phyloP scores from a whole-genome alignment of 345 rosid species.

The Balakata baccata region DNA sequence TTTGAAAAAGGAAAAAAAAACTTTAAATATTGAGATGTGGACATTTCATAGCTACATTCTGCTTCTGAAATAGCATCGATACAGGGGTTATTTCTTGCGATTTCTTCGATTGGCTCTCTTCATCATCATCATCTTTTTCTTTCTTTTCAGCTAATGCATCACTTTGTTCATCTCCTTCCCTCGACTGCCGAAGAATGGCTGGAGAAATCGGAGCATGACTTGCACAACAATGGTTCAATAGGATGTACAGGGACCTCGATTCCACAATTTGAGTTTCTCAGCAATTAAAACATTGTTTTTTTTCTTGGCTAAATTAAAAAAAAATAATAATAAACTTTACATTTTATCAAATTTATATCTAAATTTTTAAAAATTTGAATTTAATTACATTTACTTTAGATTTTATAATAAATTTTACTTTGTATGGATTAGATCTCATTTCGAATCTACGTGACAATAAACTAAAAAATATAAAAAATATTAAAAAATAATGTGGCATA shows the following conservation, averaged over 20 bases:
- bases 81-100: neutral
- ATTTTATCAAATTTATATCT: too few relatives aligned
- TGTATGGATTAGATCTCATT: too few relatives aligned
- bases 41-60: neutral
- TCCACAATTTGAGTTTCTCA: neutral
- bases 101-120: conserved; percentile 1
- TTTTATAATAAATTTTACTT: too few relatives aligned
- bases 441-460: too few relatives aligned
- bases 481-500: too few relatives aligned
- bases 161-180: neutral
- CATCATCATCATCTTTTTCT: neutral
- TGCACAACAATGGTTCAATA: conserved; percentile 64
- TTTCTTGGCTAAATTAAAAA: too few relatives aligned
- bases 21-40: neutral
- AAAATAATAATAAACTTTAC: too few relatives aligned
- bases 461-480: too few relatives aligned
- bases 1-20: too few relatives aligned
- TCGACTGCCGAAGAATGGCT: neutral
- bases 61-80: conserved; percentile 6
- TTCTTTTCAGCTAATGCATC: neutral
- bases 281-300: too few relatives aligned
- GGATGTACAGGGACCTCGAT: conserved; percentile 43
- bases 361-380: too few relatives aligned
- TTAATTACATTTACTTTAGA: too few relatives aligned
- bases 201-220: neutral